phyloP scores from a whole-genome alignment of 2,329 filamentous ascomycete species.

The Clonostachys byssicola region DNA sequence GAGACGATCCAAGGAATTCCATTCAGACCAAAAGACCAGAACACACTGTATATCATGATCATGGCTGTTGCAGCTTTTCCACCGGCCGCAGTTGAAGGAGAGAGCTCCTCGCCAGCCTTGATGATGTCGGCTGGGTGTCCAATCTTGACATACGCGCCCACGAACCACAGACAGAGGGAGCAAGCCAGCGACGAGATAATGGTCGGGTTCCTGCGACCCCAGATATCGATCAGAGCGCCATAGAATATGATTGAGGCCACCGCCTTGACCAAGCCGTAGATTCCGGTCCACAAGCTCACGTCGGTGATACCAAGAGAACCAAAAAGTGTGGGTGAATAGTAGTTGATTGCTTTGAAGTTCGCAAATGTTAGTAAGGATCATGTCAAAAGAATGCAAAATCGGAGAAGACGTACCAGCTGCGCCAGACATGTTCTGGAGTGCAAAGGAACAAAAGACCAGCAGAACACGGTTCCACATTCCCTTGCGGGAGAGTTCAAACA shows the following conservation, averaged over 20 bases:
- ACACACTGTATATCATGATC: conserved; percentile 50
- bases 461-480: conserved; percentile 34
- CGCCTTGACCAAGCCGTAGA: conserved; percentile 42
- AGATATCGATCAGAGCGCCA: conserved; percentile 29
- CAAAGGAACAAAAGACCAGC: conserved; percentile 29
- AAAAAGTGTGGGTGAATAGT: conserved; percentile 35
- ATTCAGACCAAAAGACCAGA: conserved; percentile 40
- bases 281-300: conserved; percentile 40
- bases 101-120: conserved; percentile 31
- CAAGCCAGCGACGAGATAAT: conserved; percentile 43
- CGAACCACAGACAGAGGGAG: conserved; percentile 43
- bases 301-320: conserved; percentile 38
- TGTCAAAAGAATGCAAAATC: background rate
- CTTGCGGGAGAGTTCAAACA: conserved; percentile 25
- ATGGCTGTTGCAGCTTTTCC: conserved; percentile 49
- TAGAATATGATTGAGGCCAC: conserved; percentile 35
- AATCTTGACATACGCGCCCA: conserved; percentile 48
- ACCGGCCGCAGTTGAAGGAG: conserved; percentile 34
- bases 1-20: conserved; percentile 40
- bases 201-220: conserved; percentile 31
- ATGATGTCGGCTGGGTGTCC: conserved; percentile 41
- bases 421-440: conserved; percentile 33
- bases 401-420: conserved; percentile 20
- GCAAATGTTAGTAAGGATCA: background rate
- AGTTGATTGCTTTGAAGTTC: conserved; percentile 28